Base-by-base conservation (phyloP, 306 rosid species). In the Vachellia pachyceras region DNA sequence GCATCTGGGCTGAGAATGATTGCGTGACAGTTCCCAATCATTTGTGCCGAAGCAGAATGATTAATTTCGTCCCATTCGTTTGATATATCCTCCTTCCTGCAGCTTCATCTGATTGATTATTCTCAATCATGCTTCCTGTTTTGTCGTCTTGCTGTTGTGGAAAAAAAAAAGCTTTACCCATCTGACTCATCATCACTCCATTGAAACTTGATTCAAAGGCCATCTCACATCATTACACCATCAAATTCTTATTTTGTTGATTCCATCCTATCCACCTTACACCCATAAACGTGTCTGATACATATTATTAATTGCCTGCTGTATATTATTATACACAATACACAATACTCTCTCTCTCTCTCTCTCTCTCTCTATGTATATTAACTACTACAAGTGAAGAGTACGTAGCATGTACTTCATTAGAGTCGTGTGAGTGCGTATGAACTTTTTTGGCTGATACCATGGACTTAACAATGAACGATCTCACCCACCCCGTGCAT, bases 131-230 rank as follows among this genome's bases (percentile, higher is more conserved):
- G 6, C 1, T 54, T 64, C 58, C 12, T 39, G 36, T 41, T 82
- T 83, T 81, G 87, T 85, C 88, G 82, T 66, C 68, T 83, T 66
- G 86, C 79, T 81, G 74, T 66, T 49, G 58, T n/a, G 8, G 46
- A 77, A 78, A 80, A 83, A 63, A 75, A n/a, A 76, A n/a, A n/a
- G n/a, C 80, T 69, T 17, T 68, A 49, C 75, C 82, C 83, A 82
- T 79, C 20, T 20, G 76, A 67, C 73, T 70, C 80, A 77, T 82
- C 58, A 45, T 12, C n/a, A n/a, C n/a, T 49, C 67, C 52, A 61
- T 76, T 71, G 70, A 78, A 65, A 69, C 52, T 69, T 69, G 20
- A 69, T 20, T 37, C 33, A 49, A 79, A 70, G 82, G 86, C 36
- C 49, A 73, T 58, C 37, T 7, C 13, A 3, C 35, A 22, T 69